Evolutionary conservation across 805 yeast genomes (phyloP).

Genomic region (Wickerhamomyces chaumierensis): DNA sequence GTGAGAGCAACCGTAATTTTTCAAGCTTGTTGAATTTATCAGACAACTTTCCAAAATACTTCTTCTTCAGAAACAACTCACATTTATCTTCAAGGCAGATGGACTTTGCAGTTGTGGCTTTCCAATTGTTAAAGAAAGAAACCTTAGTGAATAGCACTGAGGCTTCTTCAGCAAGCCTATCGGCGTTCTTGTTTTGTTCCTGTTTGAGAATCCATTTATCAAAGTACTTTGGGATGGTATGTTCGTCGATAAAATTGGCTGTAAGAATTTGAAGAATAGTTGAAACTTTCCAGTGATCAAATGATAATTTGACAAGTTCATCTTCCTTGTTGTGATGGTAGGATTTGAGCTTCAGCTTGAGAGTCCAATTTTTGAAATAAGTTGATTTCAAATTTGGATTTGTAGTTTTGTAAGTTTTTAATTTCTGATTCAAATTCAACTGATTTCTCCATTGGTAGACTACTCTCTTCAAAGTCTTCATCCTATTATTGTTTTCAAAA

Average conservation of each 20-base stretch:
- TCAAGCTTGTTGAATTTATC: background rate
- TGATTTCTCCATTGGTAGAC: slow-evolving; percentile 8
- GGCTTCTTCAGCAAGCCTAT: slow-evolving; percentile 5
- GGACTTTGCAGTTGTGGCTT: background rate
- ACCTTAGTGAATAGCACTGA: slow-evolving; percentile 9
- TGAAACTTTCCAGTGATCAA: slow-evolving; percentile 6
- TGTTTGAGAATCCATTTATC: slow-evolving; percentile 3
- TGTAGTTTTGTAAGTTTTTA: too few relatives aligned
- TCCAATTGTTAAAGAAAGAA: slow-evolving; percentile 14
- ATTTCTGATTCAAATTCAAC: background rate
- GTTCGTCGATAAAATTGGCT: background rate
- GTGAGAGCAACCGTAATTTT: slow-evolving; percentile 1
- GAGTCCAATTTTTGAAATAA: slow-evolving; percentile 7
- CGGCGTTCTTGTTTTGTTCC: too few relatives aligned
- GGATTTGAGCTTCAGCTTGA: slow-evolving; percentile 1
- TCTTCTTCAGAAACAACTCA: slow-evolving; percentile 2
- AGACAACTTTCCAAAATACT: slow-evolving; percentile 4
- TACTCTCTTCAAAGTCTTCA: background rate
- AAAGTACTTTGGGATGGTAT: background rate
- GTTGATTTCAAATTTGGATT: too few relatives aligned
- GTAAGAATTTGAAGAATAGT: background rate
- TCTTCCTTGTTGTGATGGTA: background rate
- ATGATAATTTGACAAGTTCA: background rate
- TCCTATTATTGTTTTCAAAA: background rate
- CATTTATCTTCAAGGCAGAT: slow-evolving; percentile 2